Conservation (phyloP, 148 eudicot genomes). For the Rhododendron henanense region DNA sequence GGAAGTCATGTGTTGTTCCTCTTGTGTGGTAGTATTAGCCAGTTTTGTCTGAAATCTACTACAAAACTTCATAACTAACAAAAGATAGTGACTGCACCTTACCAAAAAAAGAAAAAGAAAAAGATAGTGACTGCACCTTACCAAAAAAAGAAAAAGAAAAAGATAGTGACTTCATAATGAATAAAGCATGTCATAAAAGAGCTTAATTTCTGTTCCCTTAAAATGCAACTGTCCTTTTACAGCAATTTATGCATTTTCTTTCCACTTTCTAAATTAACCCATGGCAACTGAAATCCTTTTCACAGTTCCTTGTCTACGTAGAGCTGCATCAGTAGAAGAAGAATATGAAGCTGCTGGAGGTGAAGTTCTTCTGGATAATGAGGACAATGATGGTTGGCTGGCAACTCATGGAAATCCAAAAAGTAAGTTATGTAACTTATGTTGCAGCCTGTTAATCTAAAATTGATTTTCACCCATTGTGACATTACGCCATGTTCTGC, state of each 20-base stretch:
- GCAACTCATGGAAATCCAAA: conserved; percentile 97
- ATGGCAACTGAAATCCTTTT: background rate
- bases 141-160: too few species aligned
- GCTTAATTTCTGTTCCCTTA: background rate
- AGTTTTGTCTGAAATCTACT: background rate
- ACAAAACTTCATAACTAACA: background rate
- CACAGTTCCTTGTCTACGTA: conserved; percentile 84
- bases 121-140: background rate
- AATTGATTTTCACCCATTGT: background rate
- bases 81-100: background rate
- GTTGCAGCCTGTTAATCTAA: background rate
- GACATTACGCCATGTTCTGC: conserved; percentile 9
- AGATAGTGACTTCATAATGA: too few species aligned
- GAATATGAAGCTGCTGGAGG: conserved; percentile 98
- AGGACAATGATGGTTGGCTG: conserved; percentile 95
- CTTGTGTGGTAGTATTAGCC: background rate
- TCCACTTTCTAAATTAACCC: conserved; percentile 1
- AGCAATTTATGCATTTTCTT: background rate
- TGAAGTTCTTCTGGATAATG: conserved; percentile 86
- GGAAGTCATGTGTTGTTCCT: background rate
- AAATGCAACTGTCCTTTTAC: background rate
- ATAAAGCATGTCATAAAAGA: background rate
- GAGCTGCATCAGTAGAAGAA: conserved; percentile 87
- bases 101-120: background rate
- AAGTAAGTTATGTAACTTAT: conserved; percentile 34